These are phyloP conservation scores for Speleostelium caveatum DNA, from an alignment of 78 protist species.

Conservation along the genomic window DNA sequence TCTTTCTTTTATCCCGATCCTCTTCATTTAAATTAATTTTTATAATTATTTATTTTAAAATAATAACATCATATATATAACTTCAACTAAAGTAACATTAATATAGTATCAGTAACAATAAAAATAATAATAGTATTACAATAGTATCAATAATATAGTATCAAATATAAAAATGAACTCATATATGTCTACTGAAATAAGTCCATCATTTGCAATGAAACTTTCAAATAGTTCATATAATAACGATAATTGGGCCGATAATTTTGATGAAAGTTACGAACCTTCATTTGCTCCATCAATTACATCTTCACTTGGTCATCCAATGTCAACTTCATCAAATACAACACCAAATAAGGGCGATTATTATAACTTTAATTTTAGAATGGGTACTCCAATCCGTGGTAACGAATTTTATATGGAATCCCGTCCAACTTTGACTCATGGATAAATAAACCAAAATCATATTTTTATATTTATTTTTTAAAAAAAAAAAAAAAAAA, in stretches of 20 bases:
- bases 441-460: slow-evolving; percentile 29
- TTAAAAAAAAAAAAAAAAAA: no score
- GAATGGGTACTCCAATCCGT: slow-evolving; percentile 68
- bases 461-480: no score
- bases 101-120: no score
- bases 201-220: slow-evolving; percentile 75
- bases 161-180: slow-evolving; percentile 6
- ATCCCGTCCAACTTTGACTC: slow-evolving; percentile 45
- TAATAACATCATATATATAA: no score
- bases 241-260: slow-evolving; percentile 57
- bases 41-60: no score
- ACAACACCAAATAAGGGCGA: background rate
- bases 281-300: slow-evolving; percentile 1
- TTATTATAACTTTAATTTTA: slow-evolving; percentile 68
- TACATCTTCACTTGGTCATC: slow-evolving; percentile 19
- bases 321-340: background rate
- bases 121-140: background rate
- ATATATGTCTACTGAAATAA: slow-evolving; percentile 24
- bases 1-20: no score
- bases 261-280: slow-evolving; percentile 10
- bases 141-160: background rate
- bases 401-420: slow-evolving; percentile 36
- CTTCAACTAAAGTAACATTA: no score
- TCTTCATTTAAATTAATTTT: no score
- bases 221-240: background rate